Percentiles rank a stretch among this genome's conserved stretches.
Evolutionary conservation across 169 alveolate genomes (phyloP).

Genomic region (Eimeria brunetti): DNA sequence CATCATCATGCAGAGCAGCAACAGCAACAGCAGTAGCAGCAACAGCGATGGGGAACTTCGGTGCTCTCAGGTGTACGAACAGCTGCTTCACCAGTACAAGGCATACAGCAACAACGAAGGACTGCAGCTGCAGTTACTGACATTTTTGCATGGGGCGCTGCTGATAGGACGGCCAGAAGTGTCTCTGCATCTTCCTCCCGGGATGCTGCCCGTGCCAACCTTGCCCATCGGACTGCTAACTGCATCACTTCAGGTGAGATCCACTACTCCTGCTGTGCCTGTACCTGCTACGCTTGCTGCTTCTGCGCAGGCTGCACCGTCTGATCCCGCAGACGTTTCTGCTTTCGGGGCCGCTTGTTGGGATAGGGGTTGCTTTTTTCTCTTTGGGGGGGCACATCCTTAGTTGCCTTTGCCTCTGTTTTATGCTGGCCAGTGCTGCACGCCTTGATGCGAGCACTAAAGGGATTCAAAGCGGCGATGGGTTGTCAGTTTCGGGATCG

Average conservation of each 20-base stretch:
- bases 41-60: slow-evolving; percentile 29
- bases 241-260: slow-evolving; percentile 38
- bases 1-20: slow-evolving; percentile 25
- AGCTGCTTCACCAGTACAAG: slow-evolving; percentile 41
- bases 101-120: slow-evolving; percentile 39
- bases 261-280: background rate
- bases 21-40: slow-evolving; percentile 42
- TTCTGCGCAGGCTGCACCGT: background rate
- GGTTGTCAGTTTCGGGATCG: background rate
- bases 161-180: slow-evolving; percentile 46
- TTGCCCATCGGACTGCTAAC: slow-evolving; percentile 54
- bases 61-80: slow-evolving; percentile 40
- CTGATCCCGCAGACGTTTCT: background rate
- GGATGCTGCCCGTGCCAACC: slow-evolving; percentile 26
- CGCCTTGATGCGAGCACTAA: background rate
- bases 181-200: slow-evolving; percentile 6
- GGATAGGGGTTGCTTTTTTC: background rate
- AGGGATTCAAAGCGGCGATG: background rate
- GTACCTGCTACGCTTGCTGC: slow-evolving; percentile 1
- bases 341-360: background rate
- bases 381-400: background rate
- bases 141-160: slow-evolving; percentile 55
- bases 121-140: slow-evolving; percentile 38
- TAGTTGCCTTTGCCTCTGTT: background rate
- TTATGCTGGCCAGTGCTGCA: background rate